Percentiles rank a stretch among this genome's conserved stretches.
These are phyloP conservation scores for Heterobasidion occidentale DNA, from an alignment of 1,284 basidiomycete species.

Conservation along the genomic window DNA sequence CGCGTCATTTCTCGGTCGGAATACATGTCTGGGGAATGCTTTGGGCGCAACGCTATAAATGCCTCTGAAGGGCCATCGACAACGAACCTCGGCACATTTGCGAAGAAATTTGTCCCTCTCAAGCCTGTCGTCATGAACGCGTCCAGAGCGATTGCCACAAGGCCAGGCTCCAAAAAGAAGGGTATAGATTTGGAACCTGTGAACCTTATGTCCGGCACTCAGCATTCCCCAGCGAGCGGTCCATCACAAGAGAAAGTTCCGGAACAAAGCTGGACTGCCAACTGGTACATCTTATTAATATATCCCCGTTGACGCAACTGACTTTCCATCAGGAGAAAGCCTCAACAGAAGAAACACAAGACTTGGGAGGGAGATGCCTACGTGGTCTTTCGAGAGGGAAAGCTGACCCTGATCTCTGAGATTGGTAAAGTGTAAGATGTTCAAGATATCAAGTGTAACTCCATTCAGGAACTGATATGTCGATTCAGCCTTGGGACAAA, in stretches of 20 bases:
- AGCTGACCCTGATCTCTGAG: conserved; percentile 58
- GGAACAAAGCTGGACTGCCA: conserved; percentile 54
- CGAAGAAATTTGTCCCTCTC: conserved; percentile 39
- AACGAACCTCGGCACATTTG: conserved; percentile 15
- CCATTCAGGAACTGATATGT: conserved; percentile 4
- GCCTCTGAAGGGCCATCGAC: conserved; percentile 12
- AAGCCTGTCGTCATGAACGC: conserved; percentile 26
- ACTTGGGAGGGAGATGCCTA: conserved; percentile 83
- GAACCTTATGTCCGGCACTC: conserved; percentile 17
- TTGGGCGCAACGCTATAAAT: conserved; percentile 28
- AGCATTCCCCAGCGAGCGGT: neutral
- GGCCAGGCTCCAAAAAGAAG: conserved; percentile 16
- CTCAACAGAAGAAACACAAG: conserved; percentile 76
- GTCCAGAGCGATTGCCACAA: conserved; percentile 13
- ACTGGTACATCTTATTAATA: conserved; percentile 39
- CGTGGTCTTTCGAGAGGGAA: conserved; percentile 41
- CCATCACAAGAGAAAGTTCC: conserved; percentile 3
- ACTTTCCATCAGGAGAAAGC: conserved; percentile 53
- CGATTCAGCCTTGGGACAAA: conserved; percentile 49
- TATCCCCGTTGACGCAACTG: neutral
- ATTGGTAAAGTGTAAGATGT: conserved; percentile 54
- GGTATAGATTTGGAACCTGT: conserved; percentile 34
- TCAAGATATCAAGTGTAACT: conserved; percentile 1
- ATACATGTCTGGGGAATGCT: conserved; percentile 59
- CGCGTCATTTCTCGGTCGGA: conserved; percentile 45